Evolutionary conservation across 331 rosid species (phyloP).

Genomic region (Dryas integrifolia): DNA sequence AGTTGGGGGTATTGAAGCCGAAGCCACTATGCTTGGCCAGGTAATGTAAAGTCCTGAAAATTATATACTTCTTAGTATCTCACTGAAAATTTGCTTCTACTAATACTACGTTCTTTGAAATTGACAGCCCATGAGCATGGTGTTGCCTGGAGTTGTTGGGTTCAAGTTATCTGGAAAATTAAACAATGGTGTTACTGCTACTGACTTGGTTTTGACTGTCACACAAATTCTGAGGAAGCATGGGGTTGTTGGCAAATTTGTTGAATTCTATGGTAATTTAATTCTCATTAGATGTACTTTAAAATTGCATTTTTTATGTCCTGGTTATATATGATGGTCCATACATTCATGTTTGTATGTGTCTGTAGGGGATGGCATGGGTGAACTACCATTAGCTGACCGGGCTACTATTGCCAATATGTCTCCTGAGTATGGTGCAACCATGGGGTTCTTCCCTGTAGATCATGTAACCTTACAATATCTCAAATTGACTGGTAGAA

Average conservation of each 20-base stretch:
- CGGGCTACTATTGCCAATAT: slow-evolving; percentile 97
- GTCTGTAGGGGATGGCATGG: slow-evolving; percentile 84
- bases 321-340: slow-evolving; percentile 8
- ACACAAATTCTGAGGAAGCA: slow-evolving; percentile 92
- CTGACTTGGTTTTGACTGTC: slow-evolving; percentile 90
- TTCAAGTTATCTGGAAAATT: slow-evolving; percentile 79
- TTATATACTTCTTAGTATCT: background rate
- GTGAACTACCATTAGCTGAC: slow-evolving; percentile 81
- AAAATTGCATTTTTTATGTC: background rate
- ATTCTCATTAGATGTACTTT: background rate
- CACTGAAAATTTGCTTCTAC: slow-evolving; percentile 16
- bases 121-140: slow-evolving; percentile 93
- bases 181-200: slow-evolving; percentile 79
- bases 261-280: slow-evolving; percentile 78
- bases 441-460: slow-evolving; percentile 99
- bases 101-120: slow-evolving; percentile 30
- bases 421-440: slow-evolving; percentile 99
- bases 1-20: slow-evolving; percentile 94
- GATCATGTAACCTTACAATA: slow-evolving; percentile 90
- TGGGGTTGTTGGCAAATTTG: slow-evolving; percentile 92
- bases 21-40: slow-evolving; percentile 94
- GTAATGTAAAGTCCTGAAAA: slow-evolving; percentile 38
- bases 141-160: slow-evolving; percentile 94
- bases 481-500: slow-evolving; percentile 90
- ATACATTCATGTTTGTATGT: slow-evolving; percentile 27